Evolutionary conservation across 805 yeast genomes (phyloP).

Genomic region (Pichia sporocuriosa): DNA sequence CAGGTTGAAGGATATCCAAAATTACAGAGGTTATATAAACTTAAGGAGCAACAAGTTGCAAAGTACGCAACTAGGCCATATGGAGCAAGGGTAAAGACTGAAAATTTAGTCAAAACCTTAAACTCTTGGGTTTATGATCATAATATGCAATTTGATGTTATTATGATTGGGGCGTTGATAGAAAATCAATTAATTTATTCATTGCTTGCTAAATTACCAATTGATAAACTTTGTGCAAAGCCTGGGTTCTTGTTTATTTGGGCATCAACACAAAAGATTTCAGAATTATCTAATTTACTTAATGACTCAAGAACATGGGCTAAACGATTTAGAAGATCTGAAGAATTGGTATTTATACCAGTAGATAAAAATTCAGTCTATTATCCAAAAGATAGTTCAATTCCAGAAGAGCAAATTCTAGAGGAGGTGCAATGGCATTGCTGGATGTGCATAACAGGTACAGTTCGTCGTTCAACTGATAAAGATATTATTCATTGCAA

Average conservation of each 20-base stretch:
- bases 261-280: conserved; percentile 73
- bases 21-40: conserved; percentile 55
- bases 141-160: conserved; percentile 71
- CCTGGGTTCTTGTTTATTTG: conserved; percentile 86
- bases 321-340: conserved; percentile 76
- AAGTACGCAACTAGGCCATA: conserved; percentile 54
- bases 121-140: conserved; percentile 55
- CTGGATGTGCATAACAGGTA: conserved; percentile 96
- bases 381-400: conserved; percentile 48
- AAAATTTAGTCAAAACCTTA: conserved; percentile 50
- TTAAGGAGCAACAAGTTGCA: conserved; percentile 54
- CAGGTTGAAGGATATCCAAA: conserved; percentile 85
- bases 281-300: conserved; percentile 50
- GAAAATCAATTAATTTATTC: conserved; percentile 67
- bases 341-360: conserved; percentile 80
- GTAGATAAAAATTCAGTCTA: conserved; percentile 57
- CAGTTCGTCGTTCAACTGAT: conserved; percentile 81
- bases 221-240: conserved; percentile 66
- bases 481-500: conserved; percentile 85
- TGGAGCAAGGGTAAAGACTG: conserved; percentile 51
- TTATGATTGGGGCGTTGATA: conserved; percentile 83
- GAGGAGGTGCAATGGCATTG: conserved; percentile 90
- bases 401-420: conserved; percentile 43
- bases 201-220: conserved; percentile 56
- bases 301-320: conserved; percentile 34